A percentile compares a stretch with the other conserved stretches of the same genome.
These are phyloP conservation scores for Quercus berberidifolia DNA, from an alignment of 306 rosid genomes.

Conservation along the genomic window DNA sequence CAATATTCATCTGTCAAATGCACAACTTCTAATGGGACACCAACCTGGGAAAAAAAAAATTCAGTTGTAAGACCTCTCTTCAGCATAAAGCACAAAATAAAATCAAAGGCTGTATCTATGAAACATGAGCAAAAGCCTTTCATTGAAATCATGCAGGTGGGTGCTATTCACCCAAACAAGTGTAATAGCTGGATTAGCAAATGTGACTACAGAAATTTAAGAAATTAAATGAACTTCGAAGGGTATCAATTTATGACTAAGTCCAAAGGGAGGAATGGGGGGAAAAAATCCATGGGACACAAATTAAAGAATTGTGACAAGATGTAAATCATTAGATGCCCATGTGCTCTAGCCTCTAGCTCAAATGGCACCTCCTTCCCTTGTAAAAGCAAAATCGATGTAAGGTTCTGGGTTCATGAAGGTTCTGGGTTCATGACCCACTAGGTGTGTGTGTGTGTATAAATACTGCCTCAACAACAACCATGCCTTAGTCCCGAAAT, in stretches of 20 bases:
- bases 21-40: slow-evolving; percentile 79
- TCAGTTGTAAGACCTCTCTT: slow-evolving; percentile 5
- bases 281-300: not conserved
- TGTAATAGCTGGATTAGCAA: not conserved
- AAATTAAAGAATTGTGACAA: not conserved
- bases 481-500: no score
- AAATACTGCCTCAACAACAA: no score
- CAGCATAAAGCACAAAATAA: not conserved
- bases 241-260: not conserved
- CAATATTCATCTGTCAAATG: slow-evolving; percentile 96
- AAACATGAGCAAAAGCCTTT: not conserved
- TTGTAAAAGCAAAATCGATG: no score
- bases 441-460: no score
- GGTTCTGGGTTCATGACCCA: no score
- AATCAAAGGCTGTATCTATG: not conserved
- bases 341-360: no score
- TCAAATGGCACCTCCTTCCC: no score
- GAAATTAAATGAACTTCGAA: not conserved
- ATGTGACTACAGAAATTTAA: not conserved
- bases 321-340: not conserved
- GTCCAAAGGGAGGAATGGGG: not conserved
- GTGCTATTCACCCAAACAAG: not conserved
- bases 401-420: no score
- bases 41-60: slow-evolving; percentile 40
- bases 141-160: not conserved